Evolutionary conservation across 1,284 basidiomycete genomes (phyloP).

Genomic region (Pseudomicrostroma phylloplanum): DNA sequence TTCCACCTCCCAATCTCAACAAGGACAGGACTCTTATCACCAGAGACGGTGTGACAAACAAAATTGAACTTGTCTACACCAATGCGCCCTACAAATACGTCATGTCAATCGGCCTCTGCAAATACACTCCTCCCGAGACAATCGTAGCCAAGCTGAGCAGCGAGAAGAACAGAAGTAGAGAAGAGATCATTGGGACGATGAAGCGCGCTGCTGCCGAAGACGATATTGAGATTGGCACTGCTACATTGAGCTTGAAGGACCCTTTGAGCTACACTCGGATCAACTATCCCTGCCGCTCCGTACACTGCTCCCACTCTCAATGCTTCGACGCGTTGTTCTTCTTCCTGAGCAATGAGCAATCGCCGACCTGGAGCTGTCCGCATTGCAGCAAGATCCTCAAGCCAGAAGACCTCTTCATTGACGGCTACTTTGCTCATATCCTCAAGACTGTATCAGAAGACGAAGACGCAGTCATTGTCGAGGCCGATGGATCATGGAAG

Average conservation of each 20-base stretch:
- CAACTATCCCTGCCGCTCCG: conserved; percentile 74
- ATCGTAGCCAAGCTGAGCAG: conserved; percentile 29
- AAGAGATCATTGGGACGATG: conserved; percentile 34
- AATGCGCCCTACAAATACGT: conserved; percentile 25
- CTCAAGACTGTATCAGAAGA: conserved; percentile 67
- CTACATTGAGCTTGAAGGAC: conserved; percentile 40
- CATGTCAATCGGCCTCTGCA: conserved; percentile 33
- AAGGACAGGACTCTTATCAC: conserved; percentile 27
- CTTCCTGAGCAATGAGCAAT: conserved; percentile 91
- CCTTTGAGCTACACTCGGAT: conserved; percentile 82
- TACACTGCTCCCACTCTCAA: conserved; percentile 77
- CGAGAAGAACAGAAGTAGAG: conserved; percentile 27
- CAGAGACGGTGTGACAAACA: conserved; percentile 23
- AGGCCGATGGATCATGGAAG: conserved; percentile 92
- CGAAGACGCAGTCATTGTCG: conserved; percentile 85
- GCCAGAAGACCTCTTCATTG: conserved; percentile 76
- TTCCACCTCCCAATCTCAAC: conserved; percentile 45
- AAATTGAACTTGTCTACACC: conserved; percentile 38
- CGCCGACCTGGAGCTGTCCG: conserved; percentile 94
- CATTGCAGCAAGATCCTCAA: conserved; percentile 77
- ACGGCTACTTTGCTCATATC: conserved; percentile 71
- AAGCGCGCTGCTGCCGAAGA: conserved; percentile 38
- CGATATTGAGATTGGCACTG: conserved; percentile 42
- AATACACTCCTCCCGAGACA: conserved; percentile 26
- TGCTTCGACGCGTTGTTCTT: conserved; percentile 94